Percentiles rank a stretch among this genome's conserved stretches.
phyloP scores from a whole-genome alignment of 2,329 filamentous ascomycete species.

The Monosporascus ibericus region DNA sequence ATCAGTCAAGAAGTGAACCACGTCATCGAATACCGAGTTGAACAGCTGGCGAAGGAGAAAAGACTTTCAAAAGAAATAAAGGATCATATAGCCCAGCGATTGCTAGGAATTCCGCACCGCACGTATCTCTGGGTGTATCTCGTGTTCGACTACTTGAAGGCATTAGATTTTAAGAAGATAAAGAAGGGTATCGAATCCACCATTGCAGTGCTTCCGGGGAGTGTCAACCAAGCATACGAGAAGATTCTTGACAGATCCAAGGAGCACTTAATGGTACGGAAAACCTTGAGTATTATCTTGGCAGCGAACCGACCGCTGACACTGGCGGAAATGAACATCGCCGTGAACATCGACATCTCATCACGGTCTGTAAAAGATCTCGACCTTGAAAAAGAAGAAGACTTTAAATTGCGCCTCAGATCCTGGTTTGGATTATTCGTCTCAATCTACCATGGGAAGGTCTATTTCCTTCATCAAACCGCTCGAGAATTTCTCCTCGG shows the following conservation, averaged over 20 bases:
- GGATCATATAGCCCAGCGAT: slow-evolving; percentile 9
- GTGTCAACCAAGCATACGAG: slow-evolving; percentile 24
- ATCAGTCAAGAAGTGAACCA: slow-evolving; percentile 30
- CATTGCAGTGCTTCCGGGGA: slow-evolving; percentile 20
- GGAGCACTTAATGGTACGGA: not conserved
- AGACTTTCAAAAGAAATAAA: slow-evolving; percentile 10
- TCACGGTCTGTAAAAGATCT: not conserved
- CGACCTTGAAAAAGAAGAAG: slow-evolving; percentile 3
- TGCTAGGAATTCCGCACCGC: slow-evolving; percentile 18
- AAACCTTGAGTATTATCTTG: too few species aligned
- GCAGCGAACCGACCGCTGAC: too few species aligned
- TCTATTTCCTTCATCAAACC: slow-evolving; percentile 28
- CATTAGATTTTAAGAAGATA: not conserved
- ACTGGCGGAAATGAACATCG: too few species aligned
- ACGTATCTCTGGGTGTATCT: slow-evolving; percentile 34
- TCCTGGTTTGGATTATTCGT: slow-evolving; percentile 24
- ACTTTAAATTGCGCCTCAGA: slow-evolving; percentile 15
- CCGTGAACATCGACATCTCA: too few species aligned
- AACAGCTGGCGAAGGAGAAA: slow-evolving; percentile 11
- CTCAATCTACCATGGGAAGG: slow-evolving; percentile 17
- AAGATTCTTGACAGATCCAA: slow-evolving; percentile 20
- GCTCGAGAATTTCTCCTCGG: slow-evolving; percentile 25
- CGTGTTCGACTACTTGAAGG: slow-evolving; percentile 25
- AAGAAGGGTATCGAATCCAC: slow-evolving; percentile 8
- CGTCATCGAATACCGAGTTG: slow-evolving; percentile 25